Evolutionary conservation across 805 yeast genomes (phyloP), one percentile per base, ranked within the genome.

Genomic region (Helenozyma baotianmanensis): DNA sequence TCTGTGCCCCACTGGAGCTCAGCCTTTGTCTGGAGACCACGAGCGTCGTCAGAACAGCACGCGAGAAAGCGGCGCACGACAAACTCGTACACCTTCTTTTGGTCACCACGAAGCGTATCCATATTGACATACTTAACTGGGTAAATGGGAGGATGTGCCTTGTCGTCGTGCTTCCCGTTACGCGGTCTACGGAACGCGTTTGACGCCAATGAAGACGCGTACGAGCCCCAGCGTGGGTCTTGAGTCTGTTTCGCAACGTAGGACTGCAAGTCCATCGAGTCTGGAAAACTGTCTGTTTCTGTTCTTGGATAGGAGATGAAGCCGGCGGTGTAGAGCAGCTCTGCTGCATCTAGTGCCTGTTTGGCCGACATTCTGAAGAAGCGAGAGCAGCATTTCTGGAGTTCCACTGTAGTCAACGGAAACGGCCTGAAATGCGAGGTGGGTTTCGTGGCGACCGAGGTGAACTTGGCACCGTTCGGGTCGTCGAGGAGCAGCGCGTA

Each of bases 111-210:
- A 9, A 63, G 42, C 23, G 46, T 31, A 22, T 50, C 50, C 14
- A 56, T 35, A 29, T 58, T 64, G 19, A 50, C 68, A 43, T 64
- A 74, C 37, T 61, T 63, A 9, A 86, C 78, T 0, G 99, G 99
- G 57, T 92, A 97, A 37, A 92, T 92, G 0, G 99, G 97, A 4
- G 98, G 97, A 72, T 92, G 99, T 15, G 98, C 97, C 52, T 87
- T 80, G 61, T 92, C 99, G 51, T 88, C 84, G 51, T 85, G 80
- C 9, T 65, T 70, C 4, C 99, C 99, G 24, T 69, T 68, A 31
- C 97, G 62, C 0, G 99, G 98, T 4, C 50, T 50, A n/a, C 68
- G 50, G 48, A 72, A 83, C 24, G 68, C 70, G 21, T 68, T 70
- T 3, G 56, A 32, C 3, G 56, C 42, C 37, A 64, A 39, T 38